Evolutionary conservation across 192 early-diverging fungal genomes (phyloP).

Genomic region (Coemansia sp.): DNA sequence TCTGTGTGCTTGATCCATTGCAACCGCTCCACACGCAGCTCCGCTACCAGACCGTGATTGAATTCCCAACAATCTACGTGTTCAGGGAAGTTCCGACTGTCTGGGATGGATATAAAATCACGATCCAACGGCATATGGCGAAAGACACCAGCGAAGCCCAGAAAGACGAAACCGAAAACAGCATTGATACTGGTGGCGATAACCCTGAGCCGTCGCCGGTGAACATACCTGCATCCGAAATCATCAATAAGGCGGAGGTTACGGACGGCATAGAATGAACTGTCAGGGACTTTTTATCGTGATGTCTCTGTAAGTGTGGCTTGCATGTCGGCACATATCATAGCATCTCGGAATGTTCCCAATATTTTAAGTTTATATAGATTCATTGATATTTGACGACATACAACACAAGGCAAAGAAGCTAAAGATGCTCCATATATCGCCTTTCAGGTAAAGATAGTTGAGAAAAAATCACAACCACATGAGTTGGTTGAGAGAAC

Average conservation of each 20-base stretch:
- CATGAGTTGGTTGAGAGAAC: not conserved
- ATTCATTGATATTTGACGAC: too few species aligned
- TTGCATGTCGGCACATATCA: not conserved
- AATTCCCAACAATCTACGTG: conserved; percentile 57
- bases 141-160: not conserved
- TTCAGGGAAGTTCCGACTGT: conserved; percentile 14
- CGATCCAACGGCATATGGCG: conserved; percentile 7
- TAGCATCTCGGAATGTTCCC: too few species aligned
- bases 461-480: not conserved
- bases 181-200: not conserved
- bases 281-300: too few species aligned
- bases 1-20: conserved; percentile 36
- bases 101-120: conserved; percentile 12
- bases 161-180: not conserved
- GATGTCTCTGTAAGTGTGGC: not conserved
- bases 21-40: conserved; percentile 54
- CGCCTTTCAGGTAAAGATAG: not conserved
- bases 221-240: not conserved
- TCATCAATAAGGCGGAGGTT: not conserved
- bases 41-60: conserved; percentile 54
- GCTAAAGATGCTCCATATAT: too few species aligned
- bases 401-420: too few species aligned
- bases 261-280: not conserved
- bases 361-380: too few species aligned
- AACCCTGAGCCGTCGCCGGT: not conserved